Evolutionary conservation across 2,329 filamentous ascomycete species (phyloP).

Genomic region (Sporothrix phasma): DNA sequence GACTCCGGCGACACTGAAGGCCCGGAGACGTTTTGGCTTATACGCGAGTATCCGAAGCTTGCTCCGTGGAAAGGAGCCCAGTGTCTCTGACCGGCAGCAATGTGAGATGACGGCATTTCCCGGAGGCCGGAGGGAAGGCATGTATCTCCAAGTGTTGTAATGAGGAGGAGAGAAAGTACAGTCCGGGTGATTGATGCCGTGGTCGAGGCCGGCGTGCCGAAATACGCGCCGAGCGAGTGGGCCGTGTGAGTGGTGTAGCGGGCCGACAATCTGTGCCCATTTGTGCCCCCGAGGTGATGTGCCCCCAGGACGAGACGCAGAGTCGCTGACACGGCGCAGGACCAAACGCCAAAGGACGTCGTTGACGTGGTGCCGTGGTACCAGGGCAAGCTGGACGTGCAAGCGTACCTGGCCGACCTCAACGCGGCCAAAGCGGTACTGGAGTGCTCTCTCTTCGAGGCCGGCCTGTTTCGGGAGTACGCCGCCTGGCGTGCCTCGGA

Average conservation of each 20-base stretch:
- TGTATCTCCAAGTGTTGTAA: neutral
- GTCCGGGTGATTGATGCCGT: slow-evolving; percentile 47
- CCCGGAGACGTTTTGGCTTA: neutral
- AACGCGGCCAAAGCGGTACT: slow-evolving; percentile 43
- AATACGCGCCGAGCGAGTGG: slow-evolving; percentile 54
- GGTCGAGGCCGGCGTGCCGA: slow-evolving; percentile 47
- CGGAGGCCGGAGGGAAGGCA: neutral
- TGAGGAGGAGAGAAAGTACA: neutral
- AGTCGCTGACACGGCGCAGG: no score
- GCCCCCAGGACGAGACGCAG: no score
- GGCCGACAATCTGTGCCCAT: neutral
- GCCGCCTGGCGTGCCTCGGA: slow-evolving; percentile 38
- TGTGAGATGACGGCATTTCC: no score
- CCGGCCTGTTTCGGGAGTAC: slow-evolving; percentile 33
- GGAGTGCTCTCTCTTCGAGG: slow-evolving; percentile 29
- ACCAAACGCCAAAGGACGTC: slow-evolving; percentile 3
- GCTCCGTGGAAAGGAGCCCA: no score
- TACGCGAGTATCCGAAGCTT: neutral
- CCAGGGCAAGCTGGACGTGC: slow-evolving; percentile 38
- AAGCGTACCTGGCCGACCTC: slow-evolving; percentile 40
- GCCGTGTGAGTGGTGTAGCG: slow-evolving; percentile 26
- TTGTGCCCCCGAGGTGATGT: no score
- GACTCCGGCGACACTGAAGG: neutral
- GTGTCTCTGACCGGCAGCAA: no score
- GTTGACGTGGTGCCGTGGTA: slow-evolving; percentile 37